Base-by-base conservation (phyloP, 2,329 filamentous ascomycete genomes). In the Ophiocordyceps camponoti-rufipedis region DNA sequence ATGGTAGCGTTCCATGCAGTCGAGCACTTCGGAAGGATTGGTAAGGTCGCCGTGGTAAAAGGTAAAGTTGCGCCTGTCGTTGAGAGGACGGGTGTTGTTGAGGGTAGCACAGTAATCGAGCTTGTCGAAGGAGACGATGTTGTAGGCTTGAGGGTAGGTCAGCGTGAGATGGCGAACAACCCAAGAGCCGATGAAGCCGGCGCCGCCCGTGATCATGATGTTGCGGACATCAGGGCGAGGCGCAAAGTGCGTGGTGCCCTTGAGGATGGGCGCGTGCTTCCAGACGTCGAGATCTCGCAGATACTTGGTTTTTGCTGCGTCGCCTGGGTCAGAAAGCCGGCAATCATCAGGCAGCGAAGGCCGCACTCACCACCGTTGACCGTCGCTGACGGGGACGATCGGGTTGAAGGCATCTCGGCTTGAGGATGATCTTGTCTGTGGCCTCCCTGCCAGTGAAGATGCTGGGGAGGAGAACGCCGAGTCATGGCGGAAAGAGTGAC, bases 121-220 rank as follows among this genome's bases (percentile, higher is more conserved):
- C 62, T 88, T 89, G 65, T 91, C 85, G 55, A 88, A 86, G 32
- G 81, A 88, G 44, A 89, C 70, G 50, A 89, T 75, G 56, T 83
- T 84, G 69, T 91, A 91, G 50, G 75, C 70, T 39, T 78, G 59
- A 3, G 80, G 74, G 56, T 89, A 89, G 32, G 79, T 85, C 47
- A 84, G 63, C 11, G 77, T 77, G 45, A 91, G 69, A 62, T 89
- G 84, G 49, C 85, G 79, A 50, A 85, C 81, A 35, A 89, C 72
- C 85, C 85, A 89, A 59, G 81, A 87, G 45, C 82, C 84, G 61
- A 89, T 88, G 68, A 91, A 91, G 53, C 85, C 85, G 50, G 83
- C 84, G 45, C 84, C 85, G 44, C 85, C 85, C 18, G 85, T 89
- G 50, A 91, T 74, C 72, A 89, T 80, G 54, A 89, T 87, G 56